Evolutionary conservation across 2,329 filamentous ascomycete genomes (phyloP).

Genomic region (Cryphonectria radicalis): DNA sequence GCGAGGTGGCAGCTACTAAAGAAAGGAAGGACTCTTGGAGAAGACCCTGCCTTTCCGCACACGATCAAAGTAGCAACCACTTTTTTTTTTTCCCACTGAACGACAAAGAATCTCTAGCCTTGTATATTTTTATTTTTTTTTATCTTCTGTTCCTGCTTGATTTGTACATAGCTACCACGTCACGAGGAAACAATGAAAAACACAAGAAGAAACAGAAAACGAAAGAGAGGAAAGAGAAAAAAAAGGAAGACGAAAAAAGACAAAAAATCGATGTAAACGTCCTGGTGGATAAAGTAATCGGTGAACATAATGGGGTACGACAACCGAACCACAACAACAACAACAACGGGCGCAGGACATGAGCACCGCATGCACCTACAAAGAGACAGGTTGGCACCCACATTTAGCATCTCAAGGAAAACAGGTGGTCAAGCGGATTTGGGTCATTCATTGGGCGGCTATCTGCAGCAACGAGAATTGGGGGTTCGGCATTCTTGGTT

Average conservation of each 20-base stretch:
- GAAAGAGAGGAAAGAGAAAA: background rate
- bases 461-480: conserved; percentile 20
- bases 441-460: conserved; percentile 5
- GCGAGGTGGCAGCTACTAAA: conserved; percentile 45
- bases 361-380: background rate
- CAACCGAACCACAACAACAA: background rate
- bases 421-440: conserved; percentile 16
- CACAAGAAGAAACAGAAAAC: background rate
- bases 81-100: background rate
- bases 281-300: background rate
- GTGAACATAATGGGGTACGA: background rate
- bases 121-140: background rate
- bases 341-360: background rate
- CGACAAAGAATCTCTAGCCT: background rate
- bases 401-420: conserved; percentile 1
- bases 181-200: background rate
- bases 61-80: background rate
- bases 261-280: background rate
- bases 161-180: conserved; percentile 22
- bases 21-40: background rate
- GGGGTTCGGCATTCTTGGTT: background rate
- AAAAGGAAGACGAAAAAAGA: background rate
- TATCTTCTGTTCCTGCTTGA: conserved; percentile 5
- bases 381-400: conserved; percentile 20
- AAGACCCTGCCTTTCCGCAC: background rate